Evolutionary conservation across 2,329 filamentous ascomycete genomes (phyloP), one percentile per base, ranked within the genome.

Genomic region (Atkinsonella hypoxylon): DNA sequence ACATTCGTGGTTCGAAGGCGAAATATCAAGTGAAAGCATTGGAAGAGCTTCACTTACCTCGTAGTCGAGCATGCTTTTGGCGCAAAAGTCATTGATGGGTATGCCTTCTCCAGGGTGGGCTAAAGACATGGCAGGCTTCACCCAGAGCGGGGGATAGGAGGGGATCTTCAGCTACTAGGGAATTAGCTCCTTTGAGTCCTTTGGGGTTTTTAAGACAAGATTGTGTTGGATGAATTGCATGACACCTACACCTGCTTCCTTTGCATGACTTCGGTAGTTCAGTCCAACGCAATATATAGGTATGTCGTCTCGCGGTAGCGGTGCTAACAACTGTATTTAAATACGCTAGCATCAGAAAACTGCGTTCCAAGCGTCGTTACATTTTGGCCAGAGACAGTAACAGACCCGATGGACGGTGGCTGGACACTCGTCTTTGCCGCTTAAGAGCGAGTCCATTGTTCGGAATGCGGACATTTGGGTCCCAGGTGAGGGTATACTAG

Each of bases 61-160:
- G 54, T 71, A 77, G 56, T 77, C 75, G 41, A 70, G 61, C 53
- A 70, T 62, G 53, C 67, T 66, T 26, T 45, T 50, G 13, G 48
- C 48, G 0, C 66, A 65, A n/a, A 68, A 59, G 42, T 65, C 65
- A 11, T 68, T 69, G 47, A 73, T 64, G 1, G 61, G 56, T 0
- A 60, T 53, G 4, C 48, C 46, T 17, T 56, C 54, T 4, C 49
- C 52, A 2, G 57, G 58, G 2, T 53, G 55, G 0, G 56, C 51
- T 3, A 60, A 48, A 10, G 57, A 54, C 17, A 52, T 53, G 20
- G 51, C 40, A 45, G 58, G 58, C 10, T 61, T 60, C 22, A 52
- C 55, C 36, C 55, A 58, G 4, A 57, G 45, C 30, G 53, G 54
- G 10, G 55, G 56, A 9, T 55, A 50, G 1, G 48, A 22, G 11